phyloP scores from a whole-genome alignment of 345 rosid genomes.

The Salix udensis region DNA sequence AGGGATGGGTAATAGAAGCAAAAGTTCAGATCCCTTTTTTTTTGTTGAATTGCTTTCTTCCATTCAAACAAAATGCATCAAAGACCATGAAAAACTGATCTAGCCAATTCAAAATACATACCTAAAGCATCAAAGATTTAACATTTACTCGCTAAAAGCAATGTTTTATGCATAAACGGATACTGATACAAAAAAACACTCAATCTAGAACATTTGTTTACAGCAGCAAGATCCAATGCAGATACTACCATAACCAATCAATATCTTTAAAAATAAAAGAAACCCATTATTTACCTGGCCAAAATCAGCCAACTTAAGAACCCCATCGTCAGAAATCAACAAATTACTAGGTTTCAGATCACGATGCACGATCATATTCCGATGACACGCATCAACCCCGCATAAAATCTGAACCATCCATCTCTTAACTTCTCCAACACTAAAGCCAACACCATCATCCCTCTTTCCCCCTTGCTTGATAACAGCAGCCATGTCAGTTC shows the following conservation, averaged over 20 bases:
- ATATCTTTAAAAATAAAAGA: no score
- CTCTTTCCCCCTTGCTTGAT: conserved; percentile 48
- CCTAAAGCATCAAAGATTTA: no score
- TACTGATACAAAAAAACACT: no score
- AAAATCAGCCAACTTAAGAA: conserved; percentile 92
- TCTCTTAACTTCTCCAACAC: conserved; percentile 64
- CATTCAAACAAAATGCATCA: not conserved
- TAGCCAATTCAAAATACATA: no score
- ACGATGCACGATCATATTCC: conserved; percentile 79
- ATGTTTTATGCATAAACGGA: no score
- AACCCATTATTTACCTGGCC: conserved; percentile 63
- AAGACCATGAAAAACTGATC: no score
- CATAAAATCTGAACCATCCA: conserved; percentile 90
- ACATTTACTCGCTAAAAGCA: no score
- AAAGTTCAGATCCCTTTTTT: not conserved
- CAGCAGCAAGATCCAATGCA: no score
- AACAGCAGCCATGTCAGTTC: conserved; percentile 66
- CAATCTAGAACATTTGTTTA: no score
- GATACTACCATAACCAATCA: no score
- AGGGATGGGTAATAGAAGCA: no score
- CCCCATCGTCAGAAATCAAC: conserved; percentile 70
- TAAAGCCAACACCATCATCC: conserved; percentile 31
- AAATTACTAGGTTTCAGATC: conserved; percentile 92
- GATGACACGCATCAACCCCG: conserved; percentile 74
- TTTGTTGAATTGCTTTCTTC: not conserved